A percentile compares a stretch with the other conserved stretches of the same genome.
phyloP scores from a whole-genome alignment of 352 stramenopile genomes.

The Phytophthora palmivora region DNA sequence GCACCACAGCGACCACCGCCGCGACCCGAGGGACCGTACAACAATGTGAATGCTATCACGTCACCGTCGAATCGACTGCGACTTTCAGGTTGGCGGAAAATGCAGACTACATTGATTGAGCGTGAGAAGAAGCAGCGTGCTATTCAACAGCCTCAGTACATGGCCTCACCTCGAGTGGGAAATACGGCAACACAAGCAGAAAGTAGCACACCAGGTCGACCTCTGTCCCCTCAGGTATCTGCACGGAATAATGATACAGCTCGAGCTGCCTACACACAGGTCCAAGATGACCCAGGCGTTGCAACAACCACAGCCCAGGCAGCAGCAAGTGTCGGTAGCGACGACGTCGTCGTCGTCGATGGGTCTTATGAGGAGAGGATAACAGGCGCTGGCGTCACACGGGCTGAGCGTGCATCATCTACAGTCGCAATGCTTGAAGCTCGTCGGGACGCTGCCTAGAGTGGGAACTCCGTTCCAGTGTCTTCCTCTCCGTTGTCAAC shows the following conservation, averaged over 20 bases:
- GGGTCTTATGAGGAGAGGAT: slow-evolving; percentile 29
- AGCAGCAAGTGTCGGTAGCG: slow-evolving; percentile 16
- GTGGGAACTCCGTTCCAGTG: background rate
- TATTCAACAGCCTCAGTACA: slow-evolving; percentile 32
- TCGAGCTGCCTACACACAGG: slow-evolving; percentile 23
- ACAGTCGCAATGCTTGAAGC: slow-evolving; percentile 32
- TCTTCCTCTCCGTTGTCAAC: slow-evolving; percentile 11
- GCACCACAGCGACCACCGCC: slow-evolving; percentile 19
- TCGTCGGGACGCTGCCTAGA: slow-evolving; percentile 23
- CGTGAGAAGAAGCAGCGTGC: slow-evolving; percentile 59
- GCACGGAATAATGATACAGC: slow-evolving; percentile 18
- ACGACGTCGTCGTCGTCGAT: slow-evolving; percentile 23
- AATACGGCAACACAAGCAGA: slow-evolving; percentile 3
- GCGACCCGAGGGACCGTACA: slow-evolving; percentile 62
- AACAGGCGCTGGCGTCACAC: slow-evolving; percentile 10
- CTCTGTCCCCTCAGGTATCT: slow-evolving; percentile 10
- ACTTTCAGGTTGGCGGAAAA: slow-evolving; percentile 65
- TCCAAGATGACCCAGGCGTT: slow-evolving; percentile 14
- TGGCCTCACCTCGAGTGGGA: slow-evolving; percentile 29
- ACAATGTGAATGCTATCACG: slow-evolving; percentile 74
- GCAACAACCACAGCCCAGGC: background rate
- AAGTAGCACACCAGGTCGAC: slow-evolving; percentile 6
- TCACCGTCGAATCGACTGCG: slow-evolving; percentile 71
- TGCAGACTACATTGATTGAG: slow-evolving; percentile 65
- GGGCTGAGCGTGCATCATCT: slow-evolving; percentile 16